A percentile compares a stretch with the other conserved stretches of the same genome.
These are phyloP conservation scores for Tylopilus balloui DNA, from an alignment of 768 basidiomycete genomes.

Conservation along the genomic window DNA sequence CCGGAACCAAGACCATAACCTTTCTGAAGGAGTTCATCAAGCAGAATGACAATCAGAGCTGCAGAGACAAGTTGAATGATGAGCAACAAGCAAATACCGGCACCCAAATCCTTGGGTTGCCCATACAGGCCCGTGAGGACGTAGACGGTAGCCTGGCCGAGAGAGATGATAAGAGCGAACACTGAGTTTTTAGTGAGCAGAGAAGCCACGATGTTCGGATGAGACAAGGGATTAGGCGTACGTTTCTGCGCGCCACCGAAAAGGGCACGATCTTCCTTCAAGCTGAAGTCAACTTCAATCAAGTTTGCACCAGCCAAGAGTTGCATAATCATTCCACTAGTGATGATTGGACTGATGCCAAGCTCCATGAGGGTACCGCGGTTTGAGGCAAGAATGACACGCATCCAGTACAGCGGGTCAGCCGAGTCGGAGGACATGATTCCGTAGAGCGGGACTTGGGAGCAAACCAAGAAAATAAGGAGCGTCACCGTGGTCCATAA, in stretches of 20 bases:
- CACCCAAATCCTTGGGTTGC: constrained; percentile 86
- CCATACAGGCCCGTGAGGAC: constrained; percentile 97
- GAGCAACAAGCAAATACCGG: constrained; percentile 93
- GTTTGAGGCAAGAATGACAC: constrained; percentile 98
- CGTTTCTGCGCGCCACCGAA: constrained; percentile 97
- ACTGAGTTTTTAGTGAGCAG: constrained; percentile 45
- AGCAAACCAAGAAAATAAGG: constrained; percentile 99
- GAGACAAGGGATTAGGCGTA: constrained; percentile 37
- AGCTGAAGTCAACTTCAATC: constrained; percentile 93
- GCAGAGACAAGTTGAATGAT: constrained; percentile 95
- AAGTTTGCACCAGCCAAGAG: constrained; percentile 95
- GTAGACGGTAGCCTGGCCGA: constrained; percentile 96
- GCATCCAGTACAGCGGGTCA: constrained; percentile 99
- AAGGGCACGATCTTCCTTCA: constrained; percentile 95
- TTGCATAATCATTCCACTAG: constrained; percentile 99
- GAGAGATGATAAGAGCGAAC: constrained; percentile 92
- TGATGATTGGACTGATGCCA: constrained; percentile 96
- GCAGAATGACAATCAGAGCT: constrained; percentile 93
- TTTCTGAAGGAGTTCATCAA: constrained; percentile 98
- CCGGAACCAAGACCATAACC: constrained; percentile 98
- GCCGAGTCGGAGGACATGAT: constrained; percentile 99
- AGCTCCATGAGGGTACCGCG: constrained; percentile 99
- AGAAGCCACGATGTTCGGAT: background rate
- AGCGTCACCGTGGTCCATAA: constrained; percentile 99
- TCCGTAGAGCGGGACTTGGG: constrained; percentile 97